Percentiles rank a stretch among this genome's conserved stretches.
Conservation (phyloP, 1,284 basidiomycete species). For the Fomes fomentarius region DNA sequence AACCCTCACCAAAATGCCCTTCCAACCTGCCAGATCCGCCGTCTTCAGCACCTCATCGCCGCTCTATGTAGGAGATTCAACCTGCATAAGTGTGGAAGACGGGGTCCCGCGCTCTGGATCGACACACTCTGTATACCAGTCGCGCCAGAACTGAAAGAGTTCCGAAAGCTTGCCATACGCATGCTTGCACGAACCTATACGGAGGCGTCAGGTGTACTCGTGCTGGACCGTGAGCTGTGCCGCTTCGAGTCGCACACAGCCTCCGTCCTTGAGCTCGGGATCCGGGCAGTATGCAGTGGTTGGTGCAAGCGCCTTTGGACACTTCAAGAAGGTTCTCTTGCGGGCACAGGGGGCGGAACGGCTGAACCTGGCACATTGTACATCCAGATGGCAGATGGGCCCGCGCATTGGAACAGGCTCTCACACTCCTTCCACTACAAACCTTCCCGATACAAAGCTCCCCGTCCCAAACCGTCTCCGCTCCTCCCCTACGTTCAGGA, state of each 20-base stretch:
- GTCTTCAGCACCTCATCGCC: not conserved
- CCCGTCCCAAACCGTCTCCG: not conserved
- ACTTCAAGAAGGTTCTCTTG: slow-evolving; percentile 3
- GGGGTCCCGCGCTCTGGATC: not conserved
- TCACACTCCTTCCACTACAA: not conserved
- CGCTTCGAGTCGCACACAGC: not conserved
- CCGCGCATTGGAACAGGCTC: not conserved
- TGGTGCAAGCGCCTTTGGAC: slow-evolving; percentile 8
- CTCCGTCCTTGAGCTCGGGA: slow-evolving; percentile 1
- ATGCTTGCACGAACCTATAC: not conserved
- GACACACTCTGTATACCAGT: slow-evolving; percentile 7
- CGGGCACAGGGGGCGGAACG: not conserved
- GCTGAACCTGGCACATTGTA: slow-evolving; percentile 6
- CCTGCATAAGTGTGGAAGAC: not conserved
- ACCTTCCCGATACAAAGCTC: not conserved
- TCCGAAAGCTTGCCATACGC: not conserved
- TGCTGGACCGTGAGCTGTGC: slow-evolving; percentile 3
- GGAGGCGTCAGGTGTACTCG: slow-evolving; percentile 1
- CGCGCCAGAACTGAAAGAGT: not conserved
- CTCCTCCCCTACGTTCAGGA: not conserved
- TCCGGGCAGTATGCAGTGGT: not conserved
- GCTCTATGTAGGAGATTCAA: not conserved
- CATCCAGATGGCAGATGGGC: slow-evolving; percentile 3
- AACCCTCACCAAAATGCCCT: slow-evolving; percentile 4
- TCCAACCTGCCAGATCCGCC: slow-evolving; percentile 3